A percentile compares a stretch with the other conserved stretches of the same genome.
These are phyloP conservation scores for Alternaria sp. DNA, from an alignment of 2,329 filamentous ascomycete species.

Conservation along the genomic window DNA sequence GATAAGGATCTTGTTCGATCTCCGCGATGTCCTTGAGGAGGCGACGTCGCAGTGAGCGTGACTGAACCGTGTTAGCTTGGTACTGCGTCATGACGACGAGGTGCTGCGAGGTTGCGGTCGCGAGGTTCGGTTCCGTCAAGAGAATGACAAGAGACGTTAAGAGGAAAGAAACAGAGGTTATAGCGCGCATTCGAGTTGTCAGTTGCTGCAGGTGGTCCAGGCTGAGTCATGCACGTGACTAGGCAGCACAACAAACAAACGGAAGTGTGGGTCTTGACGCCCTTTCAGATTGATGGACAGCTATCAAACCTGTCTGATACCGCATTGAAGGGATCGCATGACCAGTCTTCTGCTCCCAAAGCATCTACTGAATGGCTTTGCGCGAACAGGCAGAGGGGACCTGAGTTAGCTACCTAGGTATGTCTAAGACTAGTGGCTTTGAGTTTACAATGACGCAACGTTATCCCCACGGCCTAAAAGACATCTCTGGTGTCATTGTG, in stretches of 20 bases:
- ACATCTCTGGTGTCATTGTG: not conserved
- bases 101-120: not conserved
- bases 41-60: conserved; percentile 25
- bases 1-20: conserved; percentile 55
- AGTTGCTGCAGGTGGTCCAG: not conserved
- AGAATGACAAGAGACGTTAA: not conserved
- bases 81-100: not conserved
- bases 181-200: not conserved
- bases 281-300: not conserved
- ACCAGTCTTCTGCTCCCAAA: not conserved
- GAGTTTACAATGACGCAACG: not conserved
- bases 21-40: conserved; percentile 56
- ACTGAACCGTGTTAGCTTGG: not conserved
- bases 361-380: not conserved
- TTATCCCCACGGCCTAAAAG: not conserved
- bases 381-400: not conserved
- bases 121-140: not conserved
- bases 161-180: not conserved
- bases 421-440: not conserved
- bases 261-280: not conserved
- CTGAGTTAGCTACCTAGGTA: not conserved
- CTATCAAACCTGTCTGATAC: not conserved
- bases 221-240: not conserved
- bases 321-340: not conserved
- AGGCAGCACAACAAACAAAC: not conserved